A percentile compares a stretch with the other conserved stretches of the same genome.
phyloP scores from a whole-genome alignment of 2,329 filamentous ascomycete species.

The Hypoxylon sp. region DNA sequence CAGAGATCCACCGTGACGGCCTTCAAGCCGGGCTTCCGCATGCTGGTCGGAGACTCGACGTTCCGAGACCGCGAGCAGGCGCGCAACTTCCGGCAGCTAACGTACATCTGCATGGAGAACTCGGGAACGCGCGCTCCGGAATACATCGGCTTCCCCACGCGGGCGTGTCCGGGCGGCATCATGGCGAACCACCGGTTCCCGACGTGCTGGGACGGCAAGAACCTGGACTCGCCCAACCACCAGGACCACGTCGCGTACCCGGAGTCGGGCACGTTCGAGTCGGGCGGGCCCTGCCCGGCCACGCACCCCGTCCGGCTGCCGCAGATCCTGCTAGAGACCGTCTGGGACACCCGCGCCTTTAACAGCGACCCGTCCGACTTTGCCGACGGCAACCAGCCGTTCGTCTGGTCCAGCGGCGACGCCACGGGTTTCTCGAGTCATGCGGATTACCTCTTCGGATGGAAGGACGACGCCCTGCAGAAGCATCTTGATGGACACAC shows the following conservation, averaged over 20 bases:
- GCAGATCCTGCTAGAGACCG: constrained; percentile 58
- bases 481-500: constrained; percentile 54
- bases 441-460: constrained; percentile 59
- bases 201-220: constrained; percentile 52
- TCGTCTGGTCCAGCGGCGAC: constrained; percentile 56
- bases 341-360: constrained; percentile 47
- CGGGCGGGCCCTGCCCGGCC: constrained; percentile 58
- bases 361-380: constrained; percentile 46
- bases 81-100: constrained; percentile 55
- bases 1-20: constrained; percentile 55
- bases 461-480: constrained; percentile 58
- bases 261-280: constrained; percentile 55
- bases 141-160: constrained; percentile 54
- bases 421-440: constrained; percentile 54
- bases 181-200: constrained; percentile 56
- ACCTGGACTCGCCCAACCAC: constrained; percentile 50
- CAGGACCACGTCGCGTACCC: constrained; percentile 59
- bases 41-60: constrained; percentile 58
- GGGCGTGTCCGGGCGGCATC: constrained; percentile 57
- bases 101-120: constrained; percentile 56
- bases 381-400: constrained; percentile 48
- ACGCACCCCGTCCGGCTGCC: constrained; percentile 56
- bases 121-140: constrained; percentile 55
- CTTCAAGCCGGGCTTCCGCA: constrained; percentile 62
- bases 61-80: constrained; percentile 51